Evolutionary conservation across 176 grass and related monocot genomes (phyloP), one percentile per base, ranked within the genome.

Genomic region (Musa beccarii): DNA sequence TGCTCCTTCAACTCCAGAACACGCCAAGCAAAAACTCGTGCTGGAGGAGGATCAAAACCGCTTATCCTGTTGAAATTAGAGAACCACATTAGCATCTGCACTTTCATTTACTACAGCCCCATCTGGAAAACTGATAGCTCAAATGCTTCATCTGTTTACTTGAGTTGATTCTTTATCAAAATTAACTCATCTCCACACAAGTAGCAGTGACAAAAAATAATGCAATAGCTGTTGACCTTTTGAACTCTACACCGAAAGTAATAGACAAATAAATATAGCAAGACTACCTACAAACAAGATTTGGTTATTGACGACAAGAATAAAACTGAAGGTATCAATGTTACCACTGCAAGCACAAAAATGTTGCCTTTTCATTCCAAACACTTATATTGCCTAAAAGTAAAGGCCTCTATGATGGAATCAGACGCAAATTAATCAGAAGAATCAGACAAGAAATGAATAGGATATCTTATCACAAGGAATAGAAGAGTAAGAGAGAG

Each of bases 1-100:
- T 91, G 80, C 15, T 79, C 49, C 76, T 84, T 98, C 79, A 98
- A 74, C 57, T 98, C 88, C 74, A 98, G 72, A 26, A 98, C 78
- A 73, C 86, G 82, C 88, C 88, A 98, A 80, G 90, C 90, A 74
- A 98, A 98, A 85, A 93, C 75, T 87, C 90, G 81, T 43, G 94
- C 85, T 67, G 90, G 86, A 66, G 94, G 90, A 34, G 90, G 86
- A 84, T 87, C 90, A 82, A 89, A 89, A 28, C 79, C 85, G 59
- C 84, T 89, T 89, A 98, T 82, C 78, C 94, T 98, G 78, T 52
- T 53, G 69, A 69, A 80, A 64, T 57, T 8, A 21, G 12, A 73
- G 43, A 66, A 78, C n/a, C 22, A 49, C 49, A 73, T 73, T 66
- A 69, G 1, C 16, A 63, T 43, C 22, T 54, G 69, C 15, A 34